These are phyloP conservation scores for Spergularia azorica DNA, from an alignment of 179 eudicot genomes.

Conservation along the genomic window DNA sequence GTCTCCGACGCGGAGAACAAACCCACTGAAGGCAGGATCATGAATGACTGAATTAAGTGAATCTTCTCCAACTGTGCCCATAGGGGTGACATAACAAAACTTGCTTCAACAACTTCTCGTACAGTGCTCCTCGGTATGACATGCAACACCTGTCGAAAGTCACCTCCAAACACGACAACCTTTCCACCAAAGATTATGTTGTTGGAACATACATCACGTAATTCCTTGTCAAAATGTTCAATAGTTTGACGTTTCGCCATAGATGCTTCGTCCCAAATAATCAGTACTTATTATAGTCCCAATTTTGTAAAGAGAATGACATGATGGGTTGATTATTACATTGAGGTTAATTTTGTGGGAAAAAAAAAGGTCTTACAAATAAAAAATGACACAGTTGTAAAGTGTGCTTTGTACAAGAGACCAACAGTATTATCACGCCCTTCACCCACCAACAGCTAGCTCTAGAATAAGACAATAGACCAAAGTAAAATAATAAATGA, in stretches of 20 bases:
- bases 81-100: slow-evolving; percentile 17
- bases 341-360: no score
- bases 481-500: no score
- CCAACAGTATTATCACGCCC: no score
- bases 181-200: slow-evolving; percentile 19
- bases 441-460: no score
- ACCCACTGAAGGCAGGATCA: slow-evolving; percentile 10
- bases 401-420: no score
- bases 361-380: no score
- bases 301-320: no score
- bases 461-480: no score
- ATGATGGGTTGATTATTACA: no score
- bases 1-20: slow-evolving; percentile 16
- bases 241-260: slow-evolving; percentile 15
- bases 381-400: no score
- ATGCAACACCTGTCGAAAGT: slow-evolving; percentile 4
- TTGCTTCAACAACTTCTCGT: slow-evolving; percentile 11
- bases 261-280: slow-evolving; percentile 29
- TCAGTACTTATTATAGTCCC: no score
- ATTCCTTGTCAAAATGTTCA: neutral
- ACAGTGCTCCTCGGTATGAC: neutral
- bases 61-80: slow-evolving; percentile 9
- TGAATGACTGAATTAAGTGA: neutral
- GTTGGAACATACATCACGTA: neutral
- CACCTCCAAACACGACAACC: slow-evolving; percentile 16